These are phyloP conservation scores for Geotrichum fermentans DNA, from an alignment of 1,139 yeast genomes.

Conservation along the genomic window DNA sequence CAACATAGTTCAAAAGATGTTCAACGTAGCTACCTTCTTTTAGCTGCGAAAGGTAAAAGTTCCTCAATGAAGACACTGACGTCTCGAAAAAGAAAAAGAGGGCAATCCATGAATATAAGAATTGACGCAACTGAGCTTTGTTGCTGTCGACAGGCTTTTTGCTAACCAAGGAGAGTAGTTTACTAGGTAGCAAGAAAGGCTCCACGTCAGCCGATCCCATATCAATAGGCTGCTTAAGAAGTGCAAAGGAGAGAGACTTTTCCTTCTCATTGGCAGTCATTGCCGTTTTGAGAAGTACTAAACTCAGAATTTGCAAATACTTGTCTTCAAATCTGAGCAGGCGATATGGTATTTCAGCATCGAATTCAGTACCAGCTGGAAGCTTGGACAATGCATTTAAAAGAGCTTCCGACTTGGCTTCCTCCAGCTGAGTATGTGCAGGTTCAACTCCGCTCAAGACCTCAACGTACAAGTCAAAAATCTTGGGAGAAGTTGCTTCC, in stretches of 20 bases:
- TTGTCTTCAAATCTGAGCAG: constrained; percentile 14
- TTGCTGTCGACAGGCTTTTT: constrained; percentile 26
- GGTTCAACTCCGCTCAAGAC: constrained; percentile 23
- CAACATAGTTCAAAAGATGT: constrained; percentile 31
- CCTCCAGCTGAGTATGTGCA: constrained; percentile 27
- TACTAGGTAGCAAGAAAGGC: constrained; percentile 29
- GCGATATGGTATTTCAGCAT: constrained; percentile 9
- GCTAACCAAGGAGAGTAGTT: constrained; percentile 32
- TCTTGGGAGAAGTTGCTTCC: constrained; percentile 1
- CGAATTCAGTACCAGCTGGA: constrained; percentile 6
- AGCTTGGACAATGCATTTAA: constrained; percentile 2
- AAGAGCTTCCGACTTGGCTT: constrained; percentile 19
- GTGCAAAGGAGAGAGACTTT: constrained; percentile 18
- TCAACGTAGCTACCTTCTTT: constrained; percentile 46
- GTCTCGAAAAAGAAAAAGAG: constrained; percentile 60
- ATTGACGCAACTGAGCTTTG: constrained; percentile 32
- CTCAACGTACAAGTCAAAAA: constrained; percentile 12
- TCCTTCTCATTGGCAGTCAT: constrained; percentile 12
- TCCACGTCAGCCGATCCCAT: constrained; percentile 17
- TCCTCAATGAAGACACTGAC: constrained; percentile 58
- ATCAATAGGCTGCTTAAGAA: constrained; percentile 15
- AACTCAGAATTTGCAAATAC: constrained; percentile 9
- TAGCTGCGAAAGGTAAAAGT: constrained; percentile 55
- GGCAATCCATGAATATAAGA: constrained; percentile 68
- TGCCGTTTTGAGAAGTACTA: constrained; percentile 5